A percentile compares a stretch with the other conserved stretches of the same genome.
phyloP scores from a whole-genome alignment of 345 rosid genomes.

The Gossypium stocksii region DNA sequence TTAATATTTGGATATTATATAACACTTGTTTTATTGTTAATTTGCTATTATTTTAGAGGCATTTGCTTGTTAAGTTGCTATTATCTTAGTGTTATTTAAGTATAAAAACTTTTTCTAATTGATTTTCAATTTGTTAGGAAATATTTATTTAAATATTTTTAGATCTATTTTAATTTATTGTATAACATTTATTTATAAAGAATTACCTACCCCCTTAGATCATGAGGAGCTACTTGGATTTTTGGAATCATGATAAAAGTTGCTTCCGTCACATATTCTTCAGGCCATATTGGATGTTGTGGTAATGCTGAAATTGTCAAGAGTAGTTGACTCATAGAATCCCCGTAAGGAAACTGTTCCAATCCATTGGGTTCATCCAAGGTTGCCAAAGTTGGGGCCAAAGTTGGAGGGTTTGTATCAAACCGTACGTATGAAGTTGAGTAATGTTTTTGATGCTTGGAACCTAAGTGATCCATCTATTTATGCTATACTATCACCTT shows the following conservation, averaged over 20 bases:
- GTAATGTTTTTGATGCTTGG: slow-evolving; percentile 89
- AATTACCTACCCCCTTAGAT: no score
- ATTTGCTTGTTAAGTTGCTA: no score
- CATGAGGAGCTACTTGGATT: slow-evolving; percentile 51
- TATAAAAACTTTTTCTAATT: no score
- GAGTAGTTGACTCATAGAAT: slow-evolving; percentile 80
- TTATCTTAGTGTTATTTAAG: no score
- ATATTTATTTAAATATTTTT: no score
- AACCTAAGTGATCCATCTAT: slow-evolving; percentile 82
- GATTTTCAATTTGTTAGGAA: no score
- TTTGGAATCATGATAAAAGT: slow-evolving; percentile 73
- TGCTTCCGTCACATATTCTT: slow-evolving; percentile 58
- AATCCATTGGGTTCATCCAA: slow-evolving; percentile 95
- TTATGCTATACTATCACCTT: slow-evolving; percentile 76
- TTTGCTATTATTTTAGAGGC: no score
- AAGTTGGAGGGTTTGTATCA: slow-evolving; percentile 71
- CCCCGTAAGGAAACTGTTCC: slow-evolving; percentile 75
- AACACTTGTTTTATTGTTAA: no score
- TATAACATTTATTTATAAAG: no score
- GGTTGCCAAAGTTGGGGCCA: slow-evolving; percentile 80
- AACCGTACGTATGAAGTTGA: slow-evolving; percentile 72
- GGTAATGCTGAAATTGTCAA: slow-evolving; percentile 70
- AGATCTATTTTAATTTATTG: no score
- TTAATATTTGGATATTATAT: no score
- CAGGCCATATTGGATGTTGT: slow-evolving; percentile 55